phyloP scores from a whole-genome alignment of 345 rosid genomes.

The sweet orange (Citrus sinensis) region DNA sequence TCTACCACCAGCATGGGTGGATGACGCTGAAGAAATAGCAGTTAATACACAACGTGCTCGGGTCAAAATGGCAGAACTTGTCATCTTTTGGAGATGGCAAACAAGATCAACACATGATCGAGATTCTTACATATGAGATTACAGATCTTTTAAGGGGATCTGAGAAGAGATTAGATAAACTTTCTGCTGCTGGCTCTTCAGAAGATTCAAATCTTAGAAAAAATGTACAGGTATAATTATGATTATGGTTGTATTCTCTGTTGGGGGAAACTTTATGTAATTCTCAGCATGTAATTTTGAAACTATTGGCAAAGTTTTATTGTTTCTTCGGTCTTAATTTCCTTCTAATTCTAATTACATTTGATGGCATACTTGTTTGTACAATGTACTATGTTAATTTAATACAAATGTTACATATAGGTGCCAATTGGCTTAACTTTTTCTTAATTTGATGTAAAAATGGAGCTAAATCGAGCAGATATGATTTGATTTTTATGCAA shows the following conservation, averaged over 20 bases:
- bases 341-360: constrained; percentile 6
- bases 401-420: background rate
- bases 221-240: too few species aligned
- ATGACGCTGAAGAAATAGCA: constrained; percentile 85
- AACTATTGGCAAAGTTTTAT: too few species aligned
- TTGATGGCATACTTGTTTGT: background rate
- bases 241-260: too few species aligned
- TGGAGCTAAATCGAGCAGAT: background rate
- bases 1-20: constrained; percentile 94
- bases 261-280: too few species aligned
- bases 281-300: too few species aligned
- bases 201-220: too few species aligned
- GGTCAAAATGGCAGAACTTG: constrained; percentile 66
- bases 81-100: constrained; percentile 88
- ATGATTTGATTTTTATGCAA: background rate
- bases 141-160: constrained; percentile 30
- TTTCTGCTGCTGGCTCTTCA: too few species aligned
- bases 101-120: constrained; percentile 81
- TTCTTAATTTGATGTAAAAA: background rate
- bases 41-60: constrained; percentile 68
- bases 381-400: background rate
- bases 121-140: constrained; percentile 73
- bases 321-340: too few species aligned
- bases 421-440: background rate
- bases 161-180: too few species aligned